Evolutionary conservation across 768 basidiomycete genomes (phyloP).

Genomic region (Phanerochaete carnosa): DNA sequence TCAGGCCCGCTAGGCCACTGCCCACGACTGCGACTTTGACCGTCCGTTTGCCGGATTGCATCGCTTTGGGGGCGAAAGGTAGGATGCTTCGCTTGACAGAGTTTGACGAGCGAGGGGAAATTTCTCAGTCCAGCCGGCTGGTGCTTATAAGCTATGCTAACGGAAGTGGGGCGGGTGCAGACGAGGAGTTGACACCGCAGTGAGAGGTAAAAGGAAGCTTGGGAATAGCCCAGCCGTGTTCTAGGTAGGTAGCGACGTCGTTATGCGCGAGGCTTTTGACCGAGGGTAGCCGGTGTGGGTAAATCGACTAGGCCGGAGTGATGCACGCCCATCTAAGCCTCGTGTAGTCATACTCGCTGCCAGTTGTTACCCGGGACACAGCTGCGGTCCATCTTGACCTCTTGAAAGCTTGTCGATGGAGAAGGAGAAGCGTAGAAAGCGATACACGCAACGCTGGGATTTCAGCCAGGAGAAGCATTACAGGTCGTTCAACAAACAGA

Average conservation of each 20-base stretch:
- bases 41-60: slow-evolving; percentile 19
- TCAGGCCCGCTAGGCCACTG: slow-evolving; percentile 70
- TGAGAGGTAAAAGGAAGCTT: not conserved
- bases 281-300: not conserved
- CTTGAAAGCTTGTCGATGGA: not conserved
- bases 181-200: not conserved
- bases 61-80: not conserved
- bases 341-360: not conserved
- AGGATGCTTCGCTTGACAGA: not conserved
- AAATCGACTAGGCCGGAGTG: not conserved
- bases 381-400: not conserved
- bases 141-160: not conserved
- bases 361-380: not conserved
- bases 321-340: not conserved
- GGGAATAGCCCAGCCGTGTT: not conserved
- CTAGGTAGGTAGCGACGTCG: not conserved
- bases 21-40: slow-evolving; percentile 71
- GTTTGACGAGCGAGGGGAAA: not conserved
- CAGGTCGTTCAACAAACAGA: not conserved
- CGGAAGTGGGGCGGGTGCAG: not conserved
- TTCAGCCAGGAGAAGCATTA: not conserved
- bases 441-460: not conserved
- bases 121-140: not conserved
- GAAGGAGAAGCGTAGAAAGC: not conserved
- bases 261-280: not conserved